A percentile compares a stretch with the other conserved stretches of the same genome.
Evolutionary conservation across 805 yeast species (phyloP).

Genomic region (Danielia oregonensis): DNA sequence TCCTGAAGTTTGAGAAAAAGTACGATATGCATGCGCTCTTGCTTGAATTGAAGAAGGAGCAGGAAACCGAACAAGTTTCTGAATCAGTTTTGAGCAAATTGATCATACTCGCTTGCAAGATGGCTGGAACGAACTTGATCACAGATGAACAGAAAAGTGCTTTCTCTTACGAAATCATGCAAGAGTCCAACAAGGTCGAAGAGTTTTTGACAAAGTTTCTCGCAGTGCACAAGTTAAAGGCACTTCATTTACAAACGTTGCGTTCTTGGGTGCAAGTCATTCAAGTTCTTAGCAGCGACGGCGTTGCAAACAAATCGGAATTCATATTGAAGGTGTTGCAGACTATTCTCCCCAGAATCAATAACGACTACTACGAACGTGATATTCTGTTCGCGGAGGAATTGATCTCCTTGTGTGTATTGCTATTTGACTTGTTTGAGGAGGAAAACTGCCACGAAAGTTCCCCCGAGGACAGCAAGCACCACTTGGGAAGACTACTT

Average conservation of each 20-base stretch:
- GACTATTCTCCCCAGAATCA: constrained; percentile 68
- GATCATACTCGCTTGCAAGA: constrained; percentile 19
- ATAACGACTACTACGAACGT: constrained; percentile 59
- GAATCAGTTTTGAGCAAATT: constrained; percentile 21
- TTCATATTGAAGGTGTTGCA: constrained; percentile 78
- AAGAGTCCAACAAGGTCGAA: constrained; percentile 25
- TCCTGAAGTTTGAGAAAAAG: constrained; percentile 22
- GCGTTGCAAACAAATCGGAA: constrained; percentile 32
- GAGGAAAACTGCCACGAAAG: constrained; percentile 10
- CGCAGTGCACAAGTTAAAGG: constrained; percentile 44
- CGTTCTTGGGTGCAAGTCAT: constrained; percentile 83
- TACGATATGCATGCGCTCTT: constrained; percentile 34
- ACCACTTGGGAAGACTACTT: constrained; percentile 51
- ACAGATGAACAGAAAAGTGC: constrained; percentile 18
- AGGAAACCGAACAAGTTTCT: constrained; percentile 3
- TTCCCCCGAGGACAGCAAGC: constrained; percentile 13
- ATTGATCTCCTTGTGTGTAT: constrained; percentile 69
- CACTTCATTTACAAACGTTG: constrained; percentile 56
- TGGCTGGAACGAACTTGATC: constrained; percentile 11
- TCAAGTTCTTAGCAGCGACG: constrained; percentile 67
- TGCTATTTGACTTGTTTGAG: constrained; percentile 62
- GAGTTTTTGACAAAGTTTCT: constrained; percentile 43
- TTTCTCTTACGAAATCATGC: constrained; percentile 24
- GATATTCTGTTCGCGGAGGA: constrained; percentile 71
- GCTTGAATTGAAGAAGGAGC: constrained; percentile 27